phyloP scores from a whole-genome alignment of 306 rosid genomes.

The Mimosa bimucronata region DNA sequence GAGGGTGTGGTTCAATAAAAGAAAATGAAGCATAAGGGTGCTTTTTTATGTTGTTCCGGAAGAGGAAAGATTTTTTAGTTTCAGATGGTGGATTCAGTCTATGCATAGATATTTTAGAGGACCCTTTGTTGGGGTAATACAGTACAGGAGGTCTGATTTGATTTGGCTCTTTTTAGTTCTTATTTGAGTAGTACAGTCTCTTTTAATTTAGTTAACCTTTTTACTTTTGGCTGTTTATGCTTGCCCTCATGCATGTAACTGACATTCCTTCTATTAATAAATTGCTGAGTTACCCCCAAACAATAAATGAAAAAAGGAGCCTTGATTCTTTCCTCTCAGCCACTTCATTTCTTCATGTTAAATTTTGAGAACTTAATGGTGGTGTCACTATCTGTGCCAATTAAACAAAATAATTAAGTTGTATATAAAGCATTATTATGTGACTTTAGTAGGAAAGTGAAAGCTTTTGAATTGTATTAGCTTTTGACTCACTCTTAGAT shows the following conservation, averaged over 20 bases:
- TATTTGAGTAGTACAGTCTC: background rate
- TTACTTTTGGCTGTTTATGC: background rate
- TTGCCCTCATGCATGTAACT: background rate
- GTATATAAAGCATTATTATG: background rate
- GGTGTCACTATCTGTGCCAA: no score
- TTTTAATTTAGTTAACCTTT: background rate
- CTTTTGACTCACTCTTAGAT: background rate
- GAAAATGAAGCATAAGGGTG: background rate
- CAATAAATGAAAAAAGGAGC: background rate
- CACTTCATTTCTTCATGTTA: background rate
- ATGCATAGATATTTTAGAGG: background rate
- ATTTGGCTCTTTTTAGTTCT: background rate
- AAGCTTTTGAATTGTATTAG: background rate
- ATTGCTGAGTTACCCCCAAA: background rate
- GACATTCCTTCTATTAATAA: background rate
- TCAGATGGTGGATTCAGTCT: background rate
- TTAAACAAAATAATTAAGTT: no score
- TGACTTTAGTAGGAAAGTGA: background rate
- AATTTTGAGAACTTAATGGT: no score
- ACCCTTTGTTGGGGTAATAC: no score
- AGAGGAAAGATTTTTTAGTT: background rate
- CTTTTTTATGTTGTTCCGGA: background rate
- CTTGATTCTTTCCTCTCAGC: background rate
- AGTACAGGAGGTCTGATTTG: background rate
- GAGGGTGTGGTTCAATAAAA: background rate